phyloP scores from a whole-genome alignment of 2,329 filamentous ascomycete genomes.

The Trichoderma oligosporum region DNA sequence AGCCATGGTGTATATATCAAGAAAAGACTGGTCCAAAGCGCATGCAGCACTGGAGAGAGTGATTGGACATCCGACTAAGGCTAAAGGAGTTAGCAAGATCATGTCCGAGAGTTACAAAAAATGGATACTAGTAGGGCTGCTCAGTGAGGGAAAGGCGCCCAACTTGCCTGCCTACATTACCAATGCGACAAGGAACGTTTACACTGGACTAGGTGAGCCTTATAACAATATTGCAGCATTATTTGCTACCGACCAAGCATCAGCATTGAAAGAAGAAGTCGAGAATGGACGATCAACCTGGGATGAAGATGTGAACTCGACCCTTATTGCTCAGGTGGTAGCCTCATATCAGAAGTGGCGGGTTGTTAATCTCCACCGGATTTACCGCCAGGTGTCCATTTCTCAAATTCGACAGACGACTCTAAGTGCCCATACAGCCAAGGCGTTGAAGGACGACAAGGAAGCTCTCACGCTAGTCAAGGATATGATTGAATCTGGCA shows the following conservation, averaged over 20 bases:
- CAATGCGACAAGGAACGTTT: conserved; percentile 50
- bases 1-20: conserved; percentile 61
- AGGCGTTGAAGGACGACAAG: conserved; percentile 38
- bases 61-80: conserved; percentile 63
- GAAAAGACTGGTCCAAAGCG: conserved; percentile 60
- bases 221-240: conserved; percentile 68
- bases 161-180: conserved; percentile 55
- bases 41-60: conserved; percentile 59
- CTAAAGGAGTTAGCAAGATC: conserved; percentile 63
- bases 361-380: conserved; percentile 66
- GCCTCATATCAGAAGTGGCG: conserved; percentile 71
- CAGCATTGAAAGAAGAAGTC: conserved; percentile 60
- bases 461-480: conserved; percentile 47
- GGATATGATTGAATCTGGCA: conserved; percentile 53
- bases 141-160: conserved; percentile 61
- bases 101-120: conserved; percentile 92
- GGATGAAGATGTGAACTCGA: conserved; percentile 67
- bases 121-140: conserved; percentile 73
- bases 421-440: conserved; percentile 51
- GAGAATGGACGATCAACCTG: conserved; percentile 57
- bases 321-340: conserved; percentile 66
- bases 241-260: conserved; percentile 56
- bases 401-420: conserved; percentile 50
- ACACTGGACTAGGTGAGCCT: conserved; percentile 57
- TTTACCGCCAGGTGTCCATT: conserved; percentile 62